These are phyloP conservation scores for Alternaria sp. DNA, from an alignment of 2,329 filamentous ascomycete species.

Conservation along the genomic window DNA sequence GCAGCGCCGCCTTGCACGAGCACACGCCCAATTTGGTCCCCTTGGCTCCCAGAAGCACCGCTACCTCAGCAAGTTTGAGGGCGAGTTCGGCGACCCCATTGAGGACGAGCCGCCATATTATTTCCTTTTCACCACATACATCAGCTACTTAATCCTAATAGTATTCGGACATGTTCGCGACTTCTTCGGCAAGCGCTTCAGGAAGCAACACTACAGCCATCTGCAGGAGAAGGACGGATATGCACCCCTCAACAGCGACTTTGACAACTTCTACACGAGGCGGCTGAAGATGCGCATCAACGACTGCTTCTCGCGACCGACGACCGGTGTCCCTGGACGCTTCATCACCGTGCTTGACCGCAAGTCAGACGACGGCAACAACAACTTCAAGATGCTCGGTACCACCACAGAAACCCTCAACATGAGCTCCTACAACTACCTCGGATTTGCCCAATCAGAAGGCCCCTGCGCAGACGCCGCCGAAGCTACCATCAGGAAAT, in stretches of 20 bases:
- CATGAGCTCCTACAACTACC: conserved; percentile 99
- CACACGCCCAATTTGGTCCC: conserved; percentile 91
- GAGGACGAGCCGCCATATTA: conserved; percentile 97
- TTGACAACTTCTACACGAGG: conserved; percentile 97
- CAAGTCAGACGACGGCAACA: conserved; percentile 88
- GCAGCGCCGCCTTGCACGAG: conserved; percentile 73
- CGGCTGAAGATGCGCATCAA: conserved; percentile 93
- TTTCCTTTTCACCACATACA: conserved; percentile 95
- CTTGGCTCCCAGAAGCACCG: conserved; percentile 80
- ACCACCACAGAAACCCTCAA: conserved; percentile 94
- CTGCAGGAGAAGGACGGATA: conserved; percentile 86
- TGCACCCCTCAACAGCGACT: conserved; percentile 94
- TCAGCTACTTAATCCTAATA: conserved; percentile 96
- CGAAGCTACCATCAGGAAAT: conserved; percentile 83
- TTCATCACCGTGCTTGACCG: conserved; percentile 94
- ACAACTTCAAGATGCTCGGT: conserved; percentile 85
- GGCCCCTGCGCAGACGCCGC: conserved; percentile 94
- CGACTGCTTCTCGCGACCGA: conserved; percentile 93
- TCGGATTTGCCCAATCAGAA: conserved; percentile 96
- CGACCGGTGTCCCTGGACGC: conserved; percentile 90
- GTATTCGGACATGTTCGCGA: conserved; percentile 94
- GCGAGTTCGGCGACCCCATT: conserved; percentile 80
- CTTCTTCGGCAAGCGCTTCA: conserved; percentile 97
- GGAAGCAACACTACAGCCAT: conserved; percentile 83
- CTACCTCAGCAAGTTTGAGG: conserved; percentile 87